A percentile compares a stretch with the other conserved stretches of the same genome.
Conservation (phyloP, 2,329 filamentous ascomycete genomes). For the Bipolaris oryzae region DNA sequence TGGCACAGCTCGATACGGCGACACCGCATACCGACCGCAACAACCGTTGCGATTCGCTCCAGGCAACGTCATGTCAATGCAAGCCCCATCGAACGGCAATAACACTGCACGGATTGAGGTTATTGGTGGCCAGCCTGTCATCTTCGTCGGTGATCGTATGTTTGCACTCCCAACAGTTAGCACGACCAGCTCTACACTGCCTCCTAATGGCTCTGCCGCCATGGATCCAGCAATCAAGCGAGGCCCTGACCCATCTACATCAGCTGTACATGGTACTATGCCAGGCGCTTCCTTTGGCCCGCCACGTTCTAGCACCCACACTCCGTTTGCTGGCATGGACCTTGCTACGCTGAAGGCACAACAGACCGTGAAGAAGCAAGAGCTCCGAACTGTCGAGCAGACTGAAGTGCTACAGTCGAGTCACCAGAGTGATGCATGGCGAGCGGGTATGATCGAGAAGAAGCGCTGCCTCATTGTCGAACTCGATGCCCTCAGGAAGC, state of each 20-base stretch:
- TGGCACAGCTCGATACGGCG: slow-evolving; percentile 37
- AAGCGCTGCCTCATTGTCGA: slow-evolving; percentile 46
- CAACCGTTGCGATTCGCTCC: slow-evolving; percentile 28
- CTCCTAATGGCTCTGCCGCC: slow-evolving; percentile 12
- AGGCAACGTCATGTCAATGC: slow-evolving; percentile 34
- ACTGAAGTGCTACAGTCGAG: slow-evolving; percentile 44
- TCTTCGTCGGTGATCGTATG: slow-evolving; percentile 41
- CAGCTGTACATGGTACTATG: slow-evolving; percentile 20
- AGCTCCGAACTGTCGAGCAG: slow-evolving; percentile 45
- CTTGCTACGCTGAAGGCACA: slow-evolving; percentile 35
- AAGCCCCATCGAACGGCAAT: slow-evolving; percentile 27
- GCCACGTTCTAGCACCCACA: slow-evolving; percentile 26
- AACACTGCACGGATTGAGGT: slow-evolving; percentile 37
- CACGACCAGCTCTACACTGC: slow-evolving; percentile 16
- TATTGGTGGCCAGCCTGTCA: slow-evolving; percentile 39
- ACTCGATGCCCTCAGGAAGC: slow-evolving; percentile 45
- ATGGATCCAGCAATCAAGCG: slow-evolving; percentile 27
- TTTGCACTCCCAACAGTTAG: slow-evolving; percentile 41
- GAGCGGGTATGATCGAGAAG: slow-evolving; percentile 42
- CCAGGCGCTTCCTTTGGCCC: slow-evolving; percentile 18
- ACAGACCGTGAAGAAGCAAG: slow-evolving; percentile 40
- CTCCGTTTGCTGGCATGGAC: slow-evolving; percentile 32
- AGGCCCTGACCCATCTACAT: slow-evolving; percentile 11
- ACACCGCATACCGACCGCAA: slow-evolving; percentile 38
- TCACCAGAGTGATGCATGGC: slow-evolving; percentile 42